phyloP scores from a whole-genome alignment of 768 basidiomycete genomes.

The Hortiboletus campestris region DNA sequence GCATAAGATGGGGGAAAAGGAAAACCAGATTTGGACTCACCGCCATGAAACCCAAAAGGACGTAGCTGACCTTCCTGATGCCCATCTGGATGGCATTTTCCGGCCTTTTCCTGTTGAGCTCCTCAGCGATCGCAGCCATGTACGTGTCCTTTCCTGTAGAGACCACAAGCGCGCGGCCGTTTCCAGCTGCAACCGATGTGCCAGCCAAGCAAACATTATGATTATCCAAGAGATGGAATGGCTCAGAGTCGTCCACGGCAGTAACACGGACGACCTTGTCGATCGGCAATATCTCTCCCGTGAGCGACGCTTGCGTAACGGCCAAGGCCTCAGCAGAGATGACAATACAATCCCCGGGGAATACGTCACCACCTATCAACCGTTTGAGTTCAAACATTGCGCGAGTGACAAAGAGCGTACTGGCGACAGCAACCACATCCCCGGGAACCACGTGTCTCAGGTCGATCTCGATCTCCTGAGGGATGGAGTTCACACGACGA shows the following conservation, averaged over 20 bases:
- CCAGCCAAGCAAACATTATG: slow-evolving; percentile 34
- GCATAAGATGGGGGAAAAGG: neutral
- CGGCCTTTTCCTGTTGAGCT: slow-evolving; percentile 31
- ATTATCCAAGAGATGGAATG: slow-evolving; percentile 32
- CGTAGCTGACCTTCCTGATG: slow-evolving; percentile 35
- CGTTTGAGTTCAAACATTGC: neutral
- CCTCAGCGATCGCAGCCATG: slow-evolving; percentile 35
- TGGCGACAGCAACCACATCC: slow-evolving; percentile 31
- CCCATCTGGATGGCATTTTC: slow-evolving; percentile 34
- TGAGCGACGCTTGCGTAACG: slow-evolving; percentile 36
- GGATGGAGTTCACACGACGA: slow-evolving; percentile 21
- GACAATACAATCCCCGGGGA: slow-evolving; percentile 36
- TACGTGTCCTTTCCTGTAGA: slow-evolving; percentile 34
- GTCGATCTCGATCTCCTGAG: slow-evolving; percentile 31
- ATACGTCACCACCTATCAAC: slow-evolving; percentile 33
- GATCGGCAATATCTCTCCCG: slow-evolving; percentile 36
- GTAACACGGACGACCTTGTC: slow-evolving; percentile 27
- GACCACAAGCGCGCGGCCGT: slow-evolving; percentile 30
- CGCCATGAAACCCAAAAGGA: slow-evolving; percentile 31
- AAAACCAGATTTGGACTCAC: slow-evolving; percentile 12
- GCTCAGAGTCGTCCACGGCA: slow-evolving; percentile 13
- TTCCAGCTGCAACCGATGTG: slow-evolving; percentile 35
- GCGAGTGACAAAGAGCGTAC: slow-evolving; percentile 10
- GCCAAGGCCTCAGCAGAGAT: slow-evolving; percentile 34
- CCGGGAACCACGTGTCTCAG: slow-evolving; percentile 32